Evolutionary conservation across 345 rosid genomes (phyloP).

Genomic region (Carallia pectinifolia): DNA sequence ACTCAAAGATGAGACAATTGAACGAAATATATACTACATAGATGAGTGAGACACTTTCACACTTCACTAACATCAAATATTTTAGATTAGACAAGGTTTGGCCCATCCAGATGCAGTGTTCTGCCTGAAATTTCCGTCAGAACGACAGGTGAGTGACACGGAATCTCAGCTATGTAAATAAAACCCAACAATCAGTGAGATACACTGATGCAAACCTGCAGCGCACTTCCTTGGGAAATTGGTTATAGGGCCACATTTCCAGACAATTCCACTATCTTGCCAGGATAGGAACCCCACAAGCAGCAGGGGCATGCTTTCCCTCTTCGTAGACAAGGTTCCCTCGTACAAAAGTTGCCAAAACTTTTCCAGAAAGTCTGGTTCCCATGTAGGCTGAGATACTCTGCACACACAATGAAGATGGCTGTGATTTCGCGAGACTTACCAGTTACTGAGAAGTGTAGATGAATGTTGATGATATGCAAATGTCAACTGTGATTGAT

Average conservation of each 20-base stretch:
- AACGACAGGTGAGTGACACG: no score
- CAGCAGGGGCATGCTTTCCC: slow-evolving; percentile 74
- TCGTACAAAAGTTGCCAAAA: slow-evolving; percentile 73
- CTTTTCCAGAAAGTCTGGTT: slow-evolving; percentile 69
- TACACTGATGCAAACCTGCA: neutral
- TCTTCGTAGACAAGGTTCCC: slow-evolving; percentile 86
- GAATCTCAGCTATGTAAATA: neutral
- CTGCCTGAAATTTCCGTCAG: no score
- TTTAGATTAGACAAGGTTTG: no score
- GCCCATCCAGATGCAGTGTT: no score
- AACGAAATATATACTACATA: no score
- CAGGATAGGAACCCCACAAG: slow-evolving; percentile 69
- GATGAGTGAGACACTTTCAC: no score
- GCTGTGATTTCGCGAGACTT: neutral
- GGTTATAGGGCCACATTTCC: neutral
- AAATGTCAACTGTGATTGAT: neutral
- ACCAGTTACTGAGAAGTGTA: no score
- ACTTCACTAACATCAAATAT: no score
- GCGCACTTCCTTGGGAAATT: neutral
- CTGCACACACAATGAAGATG: slow-evolving; percentile 28
- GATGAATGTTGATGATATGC: neutral
- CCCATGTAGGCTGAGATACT: slow-evolving; percentile 86
- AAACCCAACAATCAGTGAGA: neutral
- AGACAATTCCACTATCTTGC: slow-evolving; percentile 32
- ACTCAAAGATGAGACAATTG: no score